These are phyloP conservation scores for Heimioporus punctisporus DNA, from an alignment of 1,284 basidiomycete genomes.

Conservation along the genomic window DNA sequence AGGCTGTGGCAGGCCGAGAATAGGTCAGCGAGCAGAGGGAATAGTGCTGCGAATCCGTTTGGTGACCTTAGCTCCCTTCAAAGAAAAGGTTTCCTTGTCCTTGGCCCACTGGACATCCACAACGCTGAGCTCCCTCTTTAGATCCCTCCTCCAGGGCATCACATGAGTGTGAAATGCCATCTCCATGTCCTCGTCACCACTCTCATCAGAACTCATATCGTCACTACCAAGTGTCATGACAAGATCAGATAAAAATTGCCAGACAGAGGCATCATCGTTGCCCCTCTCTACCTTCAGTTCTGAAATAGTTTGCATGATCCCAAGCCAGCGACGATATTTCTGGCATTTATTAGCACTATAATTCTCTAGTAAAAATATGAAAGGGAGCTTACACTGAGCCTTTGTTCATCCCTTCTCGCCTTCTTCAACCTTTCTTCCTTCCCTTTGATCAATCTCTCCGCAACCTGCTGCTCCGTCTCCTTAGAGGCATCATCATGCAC, in stretches of 20 bases:
- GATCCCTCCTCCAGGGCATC: conserved; percentile 7
- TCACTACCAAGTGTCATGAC: conserved; percentile 3
- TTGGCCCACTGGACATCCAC: conserved; percentile 1
- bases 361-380: neutral
- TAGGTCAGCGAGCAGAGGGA: too few species aligned
- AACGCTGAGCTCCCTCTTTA: conserved; percentile 7
- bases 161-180: neutral
- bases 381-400: neutral
- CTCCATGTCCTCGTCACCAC: conserved; percentile 6
- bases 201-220: conserved; percentile 14
- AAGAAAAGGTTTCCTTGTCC: neutral
- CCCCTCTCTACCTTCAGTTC: neutral
- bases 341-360: neutral
- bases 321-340: conserved; percentile 1
- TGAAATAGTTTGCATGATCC: neutral
- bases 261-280: neutral
- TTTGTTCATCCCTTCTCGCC: neutral
- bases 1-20: neutral
- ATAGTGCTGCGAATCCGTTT: neutral
- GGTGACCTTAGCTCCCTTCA: neutral
- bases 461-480: neutral
- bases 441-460: neutral
- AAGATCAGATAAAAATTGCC: conserved; percentile 3
- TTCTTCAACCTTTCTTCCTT: neutral
- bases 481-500: neutral